phyloP scores from a whole-genome alignment of 75 land plant genomes.

The Selaginella moellendorffii region DNA sequence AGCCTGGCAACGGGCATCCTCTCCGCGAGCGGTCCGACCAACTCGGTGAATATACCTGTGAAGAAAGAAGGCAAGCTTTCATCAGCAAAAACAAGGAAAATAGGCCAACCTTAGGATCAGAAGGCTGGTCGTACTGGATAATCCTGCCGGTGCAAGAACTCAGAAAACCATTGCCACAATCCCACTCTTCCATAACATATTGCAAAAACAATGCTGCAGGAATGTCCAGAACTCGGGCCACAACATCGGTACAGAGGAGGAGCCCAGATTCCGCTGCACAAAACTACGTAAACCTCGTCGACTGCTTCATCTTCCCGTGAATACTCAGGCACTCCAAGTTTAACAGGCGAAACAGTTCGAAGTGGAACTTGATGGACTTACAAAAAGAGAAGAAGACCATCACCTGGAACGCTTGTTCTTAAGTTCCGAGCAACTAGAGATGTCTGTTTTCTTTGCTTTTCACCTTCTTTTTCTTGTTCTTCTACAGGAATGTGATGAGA shows the following conservation, averaged over 20 bases:
- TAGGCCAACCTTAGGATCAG: slow-evolving; percentile 63
- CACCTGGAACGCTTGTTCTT: slow-evolving; percentile 10
- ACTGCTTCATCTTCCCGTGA: slow-evolving; percentile 92
- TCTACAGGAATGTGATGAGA: slow-evolving; percentile 75
- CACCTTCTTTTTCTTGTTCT: slow-evolving; percentile 68
- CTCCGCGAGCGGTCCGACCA: slow-evolving; percentile 93
- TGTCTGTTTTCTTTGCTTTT: not conserved
- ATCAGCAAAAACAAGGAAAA: not conserved
- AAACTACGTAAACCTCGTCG: slow-evolving; percentile 73
- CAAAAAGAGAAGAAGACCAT: slow-evolving; percentile 95
- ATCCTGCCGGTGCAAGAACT: no score
- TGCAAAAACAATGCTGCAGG: slow-evolving; percentile 60
- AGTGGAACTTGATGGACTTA: no score
- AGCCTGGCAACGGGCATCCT: slow-evolving; percentile 72
- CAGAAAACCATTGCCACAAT: slow-evolving; percentile 13
- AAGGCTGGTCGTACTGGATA: slow-evolving; percentile 89
- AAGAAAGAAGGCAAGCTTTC: not conserved
- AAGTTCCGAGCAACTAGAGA: not conserved
- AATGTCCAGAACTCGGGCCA: slow-evolving; percentile 95
- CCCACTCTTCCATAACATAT: not conserved
- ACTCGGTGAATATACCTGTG: slow-evolving; percentile 91
- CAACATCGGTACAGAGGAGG: slow-evolving; percentile 82
- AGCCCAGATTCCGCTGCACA: slow-evolving; percentile 80
- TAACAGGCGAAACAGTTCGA: slow-evolving; percentile 83
- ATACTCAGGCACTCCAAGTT: slow-evolving; percentile 73